A percentile compares a stretch with the other conserved stretches of the same genome.
These are phyloP conservation scores for Eucalyptus pumila DNA, from an alignment of 345 rosid genomes.

Conservation along the genomic window DNA sequence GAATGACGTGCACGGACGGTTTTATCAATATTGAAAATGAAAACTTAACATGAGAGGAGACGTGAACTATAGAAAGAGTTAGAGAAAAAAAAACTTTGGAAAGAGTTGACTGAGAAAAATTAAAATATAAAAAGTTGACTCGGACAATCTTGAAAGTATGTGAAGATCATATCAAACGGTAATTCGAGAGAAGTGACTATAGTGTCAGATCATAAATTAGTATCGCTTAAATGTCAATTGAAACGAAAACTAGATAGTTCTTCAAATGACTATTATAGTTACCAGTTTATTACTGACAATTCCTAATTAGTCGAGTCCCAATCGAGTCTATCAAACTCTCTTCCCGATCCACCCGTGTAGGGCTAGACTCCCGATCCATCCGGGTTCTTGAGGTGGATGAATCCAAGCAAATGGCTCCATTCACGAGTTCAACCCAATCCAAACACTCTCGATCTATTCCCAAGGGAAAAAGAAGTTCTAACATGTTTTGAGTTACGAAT, in stretches of 20 bases:
- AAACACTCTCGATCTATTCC: neutral
- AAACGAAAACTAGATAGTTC: neutral
- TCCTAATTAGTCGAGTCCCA: rapidly evolving
- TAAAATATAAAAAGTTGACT: neutral
- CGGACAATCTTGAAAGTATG: neutral
- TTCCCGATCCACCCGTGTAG: neutral
- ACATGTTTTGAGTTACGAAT: neutral
- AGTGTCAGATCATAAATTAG: rapidly evolving
- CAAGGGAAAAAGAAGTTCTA: neutral
- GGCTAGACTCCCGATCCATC: neutral
- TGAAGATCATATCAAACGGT: neutral
- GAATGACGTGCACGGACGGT: neutral
- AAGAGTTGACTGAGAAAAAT: neutral
- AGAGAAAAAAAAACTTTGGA: neutral
- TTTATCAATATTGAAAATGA: neutral
- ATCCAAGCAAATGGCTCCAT: neutral
- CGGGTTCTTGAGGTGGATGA: neutral
- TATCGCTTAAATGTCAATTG: neutral
- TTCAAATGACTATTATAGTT: neutral
- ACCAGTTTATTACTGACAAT: rapidly evolving
- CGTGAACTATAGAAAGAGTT: neutral
- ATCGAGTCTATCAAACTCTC: neutral
- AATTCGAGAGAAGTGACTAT: rapidly evolving
- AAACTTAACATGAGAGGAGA: neutral
- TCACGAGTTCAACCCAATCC: neutral